Base-by-base conservation (phyloP, 179 eudicot species). In the Beta macrorhiza region DNA sequence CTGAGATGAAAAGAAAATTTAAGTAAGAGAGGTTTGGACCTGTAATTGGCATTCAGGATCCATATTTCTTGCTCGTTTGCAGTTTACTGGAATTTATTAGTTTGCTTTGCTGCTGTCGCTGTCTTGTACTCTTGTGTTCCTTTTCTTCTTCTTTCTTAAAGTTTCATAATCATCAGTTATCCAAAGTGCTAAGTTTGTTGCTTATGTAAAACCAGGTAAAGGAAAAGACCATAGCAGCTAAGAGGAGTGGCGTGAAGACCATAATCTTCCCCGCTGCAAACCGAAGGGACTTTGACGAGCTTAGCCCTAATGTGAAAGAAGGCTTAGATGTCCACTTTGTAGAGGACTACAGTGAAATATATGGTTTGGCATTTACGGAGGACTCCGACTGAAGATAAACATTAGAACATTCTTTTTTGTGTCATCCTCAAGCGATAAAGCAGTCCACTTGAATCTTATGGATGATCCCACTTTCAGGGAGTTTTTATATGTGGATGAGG, bases 261-360 rank as follows among this genome's bases (percentile, higher is more conserved):
- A 86, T 97, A 65, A 86, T 97, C 82, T 97, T 97, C 67, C 99
- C 99, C 75, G 85, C 93, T 58, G 99, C 99, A 12, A 97, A 97
- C 80, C 84, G 90, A 80, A 89, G 97, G 81, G 99, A 97, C 83
- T 97, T 87, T 49, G 99, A 97, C 37, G 99, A 97, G 89, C 93
- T 97, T 58, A 85, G 97, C 20, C 71, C 85, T n/a, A 94, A 97
- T 80, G 98, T 94, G 73, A 94, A 94, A 87, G 98, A 92, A 78
- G 99, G 98, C 80, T 91, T 97, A 15, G 99, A 97, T 55, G 99
- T 94, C 61, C 99, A 97, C 84, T 97, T 97, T 84, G 99, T 93
- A 11, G 98, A 94, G 49, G 91, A 91, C 44, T 97, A 94, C 86
- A 82, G 70, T 61, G 91, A 93, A 86, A 97, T 97, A 83, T 91